Evolutionary conservation across 2,329 filamentous ascomycete species (phyloP).

Genomic region (Arthrinium phaeospermum): DNA sequence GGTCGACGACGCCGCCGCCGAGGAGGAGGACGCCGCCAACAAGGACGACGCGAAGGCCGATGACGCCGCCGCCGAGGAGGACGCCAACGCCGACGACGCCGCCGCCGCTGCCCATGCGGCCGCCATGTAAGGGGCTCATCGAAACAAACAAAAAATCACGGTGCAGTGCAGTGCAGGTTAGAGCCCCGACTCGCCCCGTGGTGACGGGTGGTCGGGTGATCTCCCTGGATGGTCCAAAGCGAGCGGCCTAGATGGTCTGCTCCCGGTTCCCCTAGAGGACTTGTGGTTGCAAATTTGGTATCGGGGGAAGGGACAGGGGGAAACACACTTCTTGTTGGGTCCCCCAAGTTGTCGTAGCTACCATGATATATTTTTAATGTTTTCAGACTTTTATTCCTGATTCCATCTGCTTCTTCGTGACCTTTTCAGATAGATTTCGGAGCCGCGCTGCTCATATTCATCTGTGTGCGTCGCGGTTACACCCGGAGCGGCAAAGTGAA

Average conservation of each 20-base stretch:
- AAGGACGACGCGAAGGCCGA: background rate
- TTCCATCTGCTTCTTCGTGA: background rate
- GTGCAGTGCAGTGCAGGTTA: background rate
- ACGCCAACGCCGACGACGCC: slow-evolving; percentile 15
- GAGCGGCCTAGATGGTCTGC: slow-evolving; percentile 2
- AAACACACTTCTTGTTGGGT: no score
- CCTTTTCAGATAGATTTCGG: background rate
- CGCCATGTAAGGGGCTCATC: background rate
- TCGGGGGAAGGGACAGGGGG: background rate
- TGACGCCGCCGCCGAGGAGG: slow-evolving; percentile 1
- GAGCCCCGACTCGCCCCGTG: background rate
- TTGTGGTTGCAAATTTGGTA: slow-evolving; percentile 3
- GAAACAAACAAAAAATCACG: background rate
- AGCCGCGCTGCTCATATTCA: background rate
- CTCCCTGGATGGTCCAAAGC: background rate
- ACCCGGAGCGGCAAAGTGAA: no score
- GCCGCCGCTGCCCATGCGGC: background rate
- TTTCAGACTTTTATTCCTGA: background rate
- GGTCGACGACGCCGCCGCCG: background rate
- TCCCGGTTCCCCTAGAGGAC: background rate
- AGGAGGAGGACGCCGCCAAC: background rate
- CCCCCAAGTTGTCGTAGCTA: background rate
- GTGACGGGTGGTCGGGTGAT: slow-evolving; percentile 1
- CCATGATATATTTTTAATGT: slow-evolving; percentile 13
- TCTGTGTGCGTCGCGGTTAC: no score